Conservation (phyloP, 495 filamentous ascomycete species). For the Barbatosphaeria neglecta region DNA sequence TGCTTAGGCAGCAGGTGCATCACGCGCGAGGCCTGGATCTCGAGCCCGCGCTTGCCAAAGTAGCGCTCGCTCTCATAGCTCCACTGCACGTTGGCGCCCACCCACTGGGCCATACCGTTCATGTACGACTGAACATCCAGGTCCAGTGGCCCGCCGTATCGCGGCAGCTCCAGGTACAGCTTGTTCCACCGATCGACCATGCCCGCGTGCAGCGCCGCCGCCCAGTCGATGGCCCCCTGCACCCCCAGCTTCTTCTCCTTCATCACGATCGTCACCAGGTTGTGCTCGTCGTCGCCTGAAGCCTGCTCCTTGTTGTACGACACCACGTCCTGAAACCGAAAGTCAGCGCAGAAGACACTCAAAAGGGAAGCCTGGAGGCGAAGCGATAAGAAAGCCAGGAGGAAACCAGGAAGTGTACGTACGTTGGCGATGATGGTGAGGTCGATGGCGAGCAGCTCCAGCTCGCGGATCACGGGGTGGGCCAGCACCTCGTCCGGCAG, state of each 20-base stretch:
- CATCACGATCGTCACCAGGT: conserved; percentile 8
- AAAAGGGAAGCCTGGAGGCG: no score
- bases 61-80: conserved; percentile 6
- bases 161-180: background rate
- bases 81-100: conserved; percentile 2
- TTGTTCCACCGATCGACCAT: background rate
- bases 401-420: no score
- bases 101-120: conserved; percentile 1
- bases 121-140: background rate
- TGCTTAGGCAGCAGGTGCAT: background rate
- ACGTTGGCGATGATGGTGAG: conserved; percentile 6
- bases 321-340: background rate
- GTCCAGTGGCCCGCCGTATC: background rate
- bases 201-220: background rate
- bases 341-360: no score
- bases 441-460: conserved; percentile 3
- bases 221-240: conserved; percentile 6
- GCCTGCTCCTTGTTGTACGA: conserved; percentile 3
- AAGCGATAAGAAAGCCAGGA: no score
- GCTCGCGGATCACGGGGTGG: conserved; percentile 1
- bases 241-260: background rate
- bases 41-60: conserved; percentile 1
- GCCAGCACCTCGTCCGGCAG: conserved; percentile 5
- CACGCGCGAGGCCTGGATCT: background rate
- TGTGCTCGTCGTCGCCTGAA: conserved; percentile 4